Base-by-base conservation (phyloP, 495 filamentous ascomycete species). In the Lentithecium fluviatile region DNA sequence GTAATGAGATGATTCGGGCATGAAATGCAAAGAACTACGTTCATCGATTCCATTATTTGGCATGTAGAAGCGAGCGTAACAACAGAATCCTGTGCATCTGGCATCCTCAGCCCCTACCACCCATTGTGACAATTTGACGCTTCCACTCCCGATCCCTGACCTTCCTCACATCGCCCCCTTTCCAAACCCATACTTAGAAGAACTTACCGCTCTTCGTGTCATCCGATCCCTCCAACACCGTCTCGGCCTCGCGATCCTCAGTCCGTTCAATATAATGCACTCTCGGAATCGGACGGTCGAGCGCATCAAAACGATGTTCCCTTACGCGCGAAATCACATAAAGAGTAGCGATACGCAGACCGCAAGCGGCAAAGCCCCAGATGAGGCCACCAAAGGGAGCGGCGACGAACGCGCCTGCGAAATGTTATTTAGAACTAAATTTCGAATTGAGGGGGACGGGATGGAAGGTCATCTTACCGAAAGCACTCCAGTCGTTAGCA, bases 361-460 rank as follows among this genome's bases (percentile, higher is more conserved):
- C 76, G 25, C 86, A 76, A 15, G 84, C 85, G 15, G 76, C 81
- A 43, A 82, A 78, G 15, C 80, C 85, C 83, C 85, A 91, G 34
- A 91, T 73, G 11, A 91, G 53, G 7, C 86, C 86, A 7, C 88
- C 88, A 15, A 89, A 64, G 0, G 88, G 88, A 5, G 86, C 86
- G n/a, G 84, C 87, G 11, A 89, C 78, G 53, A 90, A 91, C n/a
- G 87, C 86, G 49, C 88, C 75, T 77, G 24, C 6, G 19, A 15
- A 3, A 1, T 25, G 32, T 11, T 12, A 26, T 25, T 4, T 21
- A 46, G 21, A 61, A 13, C 38, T 26, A 32, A 19, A 37, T 40
- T 17, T 5, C 13, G 32, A 17, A n/a, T 23, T 46, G 42, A 52
- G 36, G 25, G 40, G 32, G 2, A 55, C n/a, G n/a, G n/a, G n/a